Evolutionary conservation across 345 rosid species (phyloP).

Genomic region (Erodium maritimum): DNA sequence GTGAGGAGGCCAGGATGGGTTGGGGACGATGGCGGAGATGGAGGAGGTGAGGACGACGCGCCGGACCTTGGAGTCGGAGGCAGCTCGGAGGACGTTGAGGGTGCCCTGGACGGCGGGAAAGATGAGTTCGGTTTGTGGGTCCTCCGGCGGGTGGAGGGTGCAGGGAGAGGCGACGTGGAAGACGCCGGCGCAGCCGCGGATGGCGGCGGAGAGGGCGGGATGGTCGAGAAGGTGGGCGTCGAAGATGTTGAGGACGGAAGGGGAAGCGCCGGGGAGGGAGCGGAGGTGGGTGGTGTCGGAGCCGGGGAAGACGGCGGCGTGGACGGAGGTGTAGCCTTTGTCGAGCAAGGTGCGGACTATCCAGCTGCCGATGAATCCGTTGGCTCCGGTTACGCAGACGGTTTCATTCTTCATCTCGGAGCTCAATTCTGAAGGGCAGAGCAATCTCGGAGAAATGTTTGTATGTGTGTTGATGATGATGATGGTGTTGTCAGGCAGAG

Average conservation of each 20-base stretch:
- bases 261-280: slow-evolving; percentile 27
- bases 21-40: slow-evolving; percentile 67
- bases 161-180: slow-evolving; percentile 93
- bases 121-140: slow-evolving; percentile 54
- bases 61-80: slow-evolving; percentile 33
- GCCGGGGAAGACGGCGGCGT: slow-evolving; percentile 52
- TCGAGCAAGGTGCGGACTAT: too few species aligned
- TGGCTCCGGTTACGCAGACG: too few species aligned
- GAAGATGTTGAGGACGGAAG: slow-evolving; percentile 21
- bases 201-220: slow-evolving; percentile 38
- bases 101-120: slow-evolving; percentile 81
- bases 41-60: slow-evolving; percentile 80
- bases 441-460: too few species aligned
- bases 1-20: slow-evolving; percentile 46
- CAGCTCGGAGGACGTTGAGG: slow-evolving; percentile 53
- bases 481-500: too few species aligned
- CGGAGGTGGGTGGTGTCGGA: slow-evolving; percentile 47
- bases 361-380: too few species aligned
- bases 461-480: too few species aligned
- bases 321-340: slow-evolving; percentile 54
- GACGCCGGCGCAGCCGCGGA: slow-evolving; percentile 61
- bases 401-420: too few species aligned
- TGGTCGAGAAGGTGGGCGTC: slow-evolving; percentile 57
- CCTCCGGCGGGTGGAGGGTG: slow-evolving; percentile 46
- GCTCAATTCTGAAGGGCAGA: too few species aligned